Conservation (phyloP, 192 early-diverging fungal genomes). For the Linnemannia exigua region DNA sequence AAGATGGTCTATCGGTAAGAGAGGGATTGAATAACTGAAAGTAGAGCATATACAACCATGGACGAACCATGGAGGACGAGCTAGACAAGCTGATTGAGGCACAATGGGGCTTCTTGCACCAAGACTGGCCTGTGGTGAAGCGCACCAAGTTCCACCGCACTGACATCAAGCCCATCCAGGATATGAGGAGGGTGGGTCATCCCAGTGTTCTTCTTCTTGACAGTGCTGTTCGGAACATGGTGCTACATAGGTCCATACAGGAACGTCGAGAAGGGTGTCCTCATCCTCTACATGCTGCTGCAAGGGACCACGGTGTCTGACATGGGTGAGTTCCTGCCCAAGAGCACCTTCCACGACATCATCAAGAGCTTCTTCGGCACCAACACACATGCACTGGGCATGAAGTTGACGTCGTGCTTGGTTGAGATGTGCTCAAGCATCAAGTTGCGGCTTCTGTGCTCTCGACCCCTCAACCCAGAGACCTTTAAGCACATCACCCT, state of each 20-base stretch:
- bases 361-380: slow-evolving; percentile 25
- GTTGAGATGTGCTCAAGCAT: slow-evolving; percentile 35
- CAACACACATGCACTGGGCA: background rate
- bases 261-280: slow-evolving; percentile 46
- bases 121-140: slow-evolving; percentile 25
- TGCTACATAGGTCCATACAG: slow-evolving; percentile 30
- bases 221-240: slow-evolving; percentile 17
- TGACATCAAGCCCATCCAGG: slow-evolving; percentile 11
- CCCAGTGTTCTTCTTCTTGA: slow-evolving; percentile 35
- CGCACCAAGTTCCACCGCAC: slow-evolving; percentile 19
- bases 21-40: too few relatives aligned
- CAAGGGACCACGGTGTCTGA: slow-evolving; percentile 15
- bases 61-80: background rate
- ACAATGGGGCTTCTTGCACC: slow-evolving; percentile 17
- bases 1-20: too few relatives aligned
- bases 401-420: slow-evolving; percentile 1
- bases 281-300: slow-evolving; percentile 37
- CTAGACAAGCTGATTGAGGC: slow-evolving; percentile 11
- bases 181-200: slow-evolving; percentile 13
- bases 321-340: slow-evolving; percentile 32
- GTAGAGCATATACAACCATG: too few relatives aligned
- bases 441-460: slow-evolving; percentile 14
- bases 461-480: slow-evolving; percentile 21
- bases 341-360: slow-evolving; percentile 34
- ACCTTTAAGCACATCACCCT: slow-evolving; percentile 39